These are phyloP conservation scores for Chytriomyces sp. DNA, from an alignment of 192 early-diverging fungal genomes.

Conservation along the genomic window DNA sequence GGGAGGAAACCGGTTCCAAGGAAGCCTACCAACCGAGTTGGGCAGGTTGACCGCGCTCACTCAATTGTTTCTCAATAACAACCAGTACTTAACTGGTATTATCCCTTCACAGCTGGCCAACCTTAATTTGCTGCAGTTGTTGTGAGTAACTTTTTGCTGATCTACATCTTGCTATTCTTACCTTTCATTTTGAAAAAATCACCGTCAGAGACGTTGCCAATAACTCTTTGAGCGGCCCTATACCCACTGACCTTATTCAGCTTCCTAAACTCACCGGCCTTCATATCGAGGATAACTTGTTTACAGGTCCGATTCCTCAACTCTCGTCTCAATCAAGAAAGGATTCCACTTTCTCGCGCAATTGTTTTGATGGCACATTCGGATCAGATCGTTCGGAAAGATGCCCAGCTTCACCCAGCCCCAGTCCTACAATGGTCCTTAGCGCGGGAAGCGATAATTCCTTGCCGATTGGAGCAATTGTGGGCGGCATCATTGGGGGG, in stretches of 20 bases:
- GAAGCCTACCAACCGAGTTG: not conserved
- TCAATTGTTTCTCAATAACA: no score
- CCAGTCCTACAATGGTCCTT: not conserved
- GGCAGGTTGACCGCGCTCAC: not conserved
- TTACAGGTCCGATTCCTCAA: not conserved
- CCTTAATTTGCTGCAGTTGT: no score
- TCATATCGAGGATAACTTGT: no score
- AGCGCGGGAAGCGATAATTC: not conserved
- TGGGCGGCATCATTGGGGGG: not conserved
- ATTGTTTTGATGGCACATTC: not conserved
- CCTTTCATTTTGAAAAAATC: not conserved
- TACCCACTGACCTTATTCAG: not conserved
- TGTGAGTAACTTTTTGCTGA: not conserved
- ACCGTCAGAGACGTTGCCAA: not conserved
- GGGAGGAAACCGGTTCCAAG: not conserved
- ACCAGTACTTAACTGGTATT: no score
- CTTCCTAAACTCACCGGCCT: not conserved
- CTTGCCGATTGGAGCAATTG: not conserved
- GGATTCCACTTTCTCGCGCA: not conserved
- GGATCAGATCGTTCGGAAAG: no score
- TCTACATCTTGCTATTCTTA: not conserved
- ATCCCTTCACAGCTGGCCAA: no score
- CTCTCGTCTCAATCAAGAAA: not conserved
- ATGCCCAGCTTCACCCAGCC: not conserved
- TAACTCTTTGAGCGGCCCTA: not conserved